phyloP scores from a whole-genome alignment of 345 rosid species.

The Gossypium turneri region DNA sequence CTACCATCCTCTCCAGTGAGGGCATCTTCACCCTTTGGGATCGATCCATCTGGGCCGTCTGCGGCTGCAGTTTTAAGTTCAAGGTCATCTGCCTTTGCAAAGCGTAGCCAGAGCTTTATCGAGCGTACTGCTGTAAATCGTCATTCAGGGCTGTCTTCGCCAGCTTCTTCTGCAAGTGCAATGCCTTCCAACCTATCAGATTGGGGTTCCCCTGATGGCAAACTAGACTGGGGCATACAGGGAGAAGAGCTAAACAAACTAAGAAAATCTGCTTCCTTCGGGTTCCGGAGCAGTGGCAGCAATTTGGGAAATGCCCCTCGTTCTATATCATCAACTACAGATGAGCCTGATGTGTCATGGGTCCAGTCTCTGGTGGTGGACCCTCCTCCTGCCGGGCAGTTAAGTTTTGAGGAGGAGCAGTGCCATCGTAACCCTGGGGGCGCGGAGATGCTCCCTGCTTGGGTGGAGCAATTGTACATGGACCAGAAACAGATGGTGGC shows the following conservation, averaged over 20 bases:
- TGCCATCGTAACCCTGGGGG: conserved; percentile 34
- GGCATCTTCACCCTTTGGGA: conserved; percentile 36
- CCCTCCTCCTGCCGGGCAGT: conserved; percentile 28
- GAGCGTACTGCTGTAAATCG: conserved; percentile 48
- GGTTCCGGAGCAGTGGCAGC: conserved; percentile 41
- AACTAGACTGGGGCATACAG: conserved; percentile 76
- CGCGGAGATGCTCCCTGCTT: conserved; percentile 45
- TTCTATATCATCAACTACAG: conserved; percentile 24
- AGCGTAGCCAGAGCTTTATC: conserved; percentile 73
- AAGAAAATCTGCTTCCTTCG: conserved; percentile 66
- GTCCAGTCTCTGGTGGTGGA: conserved; percentile 70
- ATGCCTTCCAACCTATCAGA: conserved; percentile 39
- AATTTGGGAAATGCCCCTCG: conserved; percentile 14
- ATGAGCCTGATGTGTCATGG: conserved; percentile 82
- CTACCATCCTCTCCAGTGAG: conserved; percentile 55
- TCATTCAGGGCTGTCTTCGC: conserved; percentile 35
- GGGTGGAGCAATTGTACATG: conserved; percentile 78
- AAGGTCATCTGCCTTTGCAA: conserved; percentile 65
- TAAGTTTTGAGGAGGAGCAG: conserved; percentile 34
- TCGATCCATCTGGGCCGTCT: conserved; percentile 34
- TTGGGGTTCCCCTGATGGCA: conserved; percentile 89
- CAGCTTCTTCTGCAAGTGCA: conserved; percentile 30
- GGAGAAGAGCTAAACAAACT: conserved; percentile 72
- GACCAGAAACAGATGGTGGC: conserved; percentile 87
- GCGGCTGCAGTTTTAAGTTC: conserved; percentile 51